Evolutionary conservation across 345 rosid species (phyloP), one percentile per base, ranked within the genome.

Genomic region (Eucalyptus polyanthemos): DNA sequence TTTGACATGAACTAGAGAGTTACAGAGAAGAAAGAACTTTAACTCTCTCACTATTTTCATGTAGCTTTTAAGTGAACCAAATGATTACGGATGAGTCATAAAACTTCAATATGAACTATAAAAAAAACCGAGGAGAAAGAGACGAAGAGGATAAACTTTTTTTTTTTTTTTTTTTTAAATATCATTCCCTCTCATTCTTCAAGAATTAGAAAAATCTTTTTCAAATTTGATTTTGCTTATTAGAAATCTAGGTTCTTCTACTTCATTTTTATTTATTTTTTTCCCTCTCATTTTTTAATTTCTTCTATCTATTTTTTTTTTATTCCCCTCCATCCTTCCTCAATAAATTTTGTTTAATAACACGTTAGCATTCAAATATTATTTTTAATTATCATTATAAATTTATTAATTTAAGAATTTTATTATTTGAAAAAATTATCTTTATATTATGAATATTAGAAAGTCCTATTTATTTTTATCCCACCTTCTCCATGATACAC

Each of bases 1-100:
- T 56, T 56, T 56, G 29, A 10, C 0, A 1, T 24, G 62, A 22
- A 56, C 13, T 0, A 22, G 3, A 56, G 12, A 24, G 29, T 0
- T 56, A 56, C 0, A 2, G 12, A 56, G 13, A 24, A 56, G 29
- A 56, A 56, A 56, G 29, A 56, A 1, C 5, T 24, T 56, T 56
- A 3, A 24, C 62, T 56, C 62, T 56, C 62, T 24, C 29, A 4
- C 29, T 24, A 56, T 56, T 56, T 56, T 56, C 1, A 1, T 56
- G 62, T 9, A 56, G 14, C 29, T 56, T 56, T 56, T 53, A 19
- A 0, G 58, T 21, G 62, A 56, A 24, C 29, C 13, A 22, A 24
- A 24, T 56, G 1, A 24, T 24, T 24, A 56, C 14, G 0, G 6
- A 56, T 24, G 27, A 56, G 5, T 10, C 62, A 56, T 24, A 5